These are phyloP conservation scores for Epithemia pelagica DNA, from an alignment of 108 stramenopile genomes.

Conservation along the genomic window DNA sequence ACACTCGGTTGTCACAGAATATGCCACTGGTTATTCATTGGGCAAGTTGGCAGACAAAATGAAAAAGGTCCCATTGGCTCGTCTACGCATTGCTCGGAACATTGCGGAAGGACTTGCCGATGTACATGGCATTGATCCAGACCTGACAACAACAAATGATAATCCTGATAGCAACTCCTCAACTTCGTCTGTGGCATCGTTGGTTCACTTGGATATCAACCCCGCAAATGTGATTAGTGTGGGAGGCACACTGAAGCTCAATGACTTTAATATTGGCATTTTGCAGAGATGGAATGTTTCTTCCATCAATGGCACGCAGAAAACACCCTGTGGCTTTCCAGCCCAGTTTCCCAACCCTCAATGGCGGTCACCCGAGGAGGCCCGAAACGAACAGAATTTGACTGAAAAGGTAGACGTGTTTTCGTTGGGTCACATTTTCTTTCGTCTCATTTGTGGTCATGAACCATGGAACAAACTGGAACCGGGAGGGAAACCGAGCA, in stretches of 20 bases:
- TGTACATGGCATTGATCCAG: conserved; percentile 54
- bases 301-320: conserved; percentile 18
- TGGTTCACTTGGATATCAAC: conserved; percentile 74
- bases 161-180: too few species aligned
- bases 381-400: conserved; percentile 42
- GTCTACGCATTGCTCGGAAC: conserved; percentile 49
- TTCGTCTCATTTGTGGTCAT: conserved; percentile 59
- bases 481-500: conserved; percentile 41
- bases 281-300: conserved; percentile 57
- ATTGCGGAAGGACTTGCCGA: conserved; percentile 59
- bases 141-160: background rate
- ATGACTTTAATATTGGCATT: conserved; percentile 78
- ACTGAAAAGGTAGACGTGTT: conserved; percentile 74
- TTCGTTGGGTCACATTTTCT: conserved; percentile 76
- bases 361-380: conserved; percentile 76
- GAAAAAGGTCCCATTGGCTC: conserved; percentile 42
- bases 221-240: conserved; percentile 62
- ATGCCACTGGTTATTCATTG: conserved; percentile 50
- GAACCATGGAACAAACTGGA: conserved; percentile 73
- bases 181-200: conserved; percentile 18
- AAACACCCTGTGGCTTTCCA: conserved; percentile 56
- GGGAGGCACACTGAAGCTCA: conserved; percentile 52
- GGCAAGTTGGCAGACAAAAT: conserved; percentile 56
- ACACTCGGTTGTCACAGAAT: conserved; percentile 68
- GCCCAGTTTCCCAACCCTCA: conserved; percentile 65